phyloP scores from a whole-genome alignment of 345 rosid species.

The Turnera subulata region DNA sequence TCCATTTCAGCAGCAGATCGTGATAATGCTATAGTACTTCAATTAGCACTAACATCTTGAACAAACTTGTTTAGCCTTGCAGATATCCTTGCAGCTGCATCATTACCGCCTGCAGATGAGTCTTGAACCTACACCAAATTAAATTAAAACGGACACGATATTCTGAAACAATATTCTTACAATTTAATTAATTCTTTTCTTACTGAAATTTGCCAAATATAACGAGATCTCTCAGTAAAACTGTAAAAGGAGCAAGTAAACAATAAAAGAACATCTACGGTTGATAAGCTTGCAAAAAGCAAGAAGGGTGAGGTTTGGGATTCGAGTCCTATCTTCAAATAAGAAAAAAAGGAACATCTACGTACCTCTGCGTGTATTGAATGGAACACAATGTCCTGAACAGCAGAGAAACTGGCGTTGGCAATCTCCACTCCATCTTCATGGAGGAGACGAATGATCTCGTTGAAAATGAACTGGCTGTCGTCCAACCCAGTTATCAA shows the following conservation, averaged over 20 bases:
- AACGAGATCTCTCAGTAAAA: not conserved
- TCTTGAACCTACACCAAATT: conserved; percentile 32
- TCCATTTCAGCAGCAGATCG: not conserved
- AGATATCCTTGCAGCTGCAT: conserved; percentile 33
- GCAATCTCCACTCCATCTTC: conserved; percentile 47
- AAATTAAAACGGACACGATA: not conserved
- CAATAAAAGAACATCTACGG: no score
- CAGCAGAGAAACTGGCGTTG: conserved; percentile 34
- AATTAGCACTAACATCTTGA: conserved; percentile 15
- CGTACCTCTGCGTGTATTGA: conserved; percentile 39
- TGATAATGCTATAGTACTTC: not conserved
- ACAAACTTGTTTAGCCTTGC: conserved; percentile 35
- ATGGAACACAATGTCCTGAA: conserved; percentile 36
- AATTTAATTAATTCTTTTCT: no score
- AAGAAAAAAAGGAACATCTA: no score
- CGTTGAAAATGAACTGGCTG: conserved; percentile 33
- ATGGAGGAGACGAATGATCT: conserved; percentile 36
- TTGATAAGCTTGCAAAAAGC: no score
- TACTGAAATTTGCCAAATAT: no score
- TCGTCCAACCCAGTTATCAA: conserved; percentile 38
- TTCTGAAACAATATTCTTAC: no score
- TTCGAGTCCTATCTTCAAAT: no score
- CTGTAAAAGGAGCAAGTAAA: no score
- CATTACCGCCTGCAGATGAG: conserved; percentile 6
- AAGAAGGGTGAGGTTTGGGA: no score